Conservation (phyloP, 805 yeast species). For the Monosporozyma aquatica region DNA sequence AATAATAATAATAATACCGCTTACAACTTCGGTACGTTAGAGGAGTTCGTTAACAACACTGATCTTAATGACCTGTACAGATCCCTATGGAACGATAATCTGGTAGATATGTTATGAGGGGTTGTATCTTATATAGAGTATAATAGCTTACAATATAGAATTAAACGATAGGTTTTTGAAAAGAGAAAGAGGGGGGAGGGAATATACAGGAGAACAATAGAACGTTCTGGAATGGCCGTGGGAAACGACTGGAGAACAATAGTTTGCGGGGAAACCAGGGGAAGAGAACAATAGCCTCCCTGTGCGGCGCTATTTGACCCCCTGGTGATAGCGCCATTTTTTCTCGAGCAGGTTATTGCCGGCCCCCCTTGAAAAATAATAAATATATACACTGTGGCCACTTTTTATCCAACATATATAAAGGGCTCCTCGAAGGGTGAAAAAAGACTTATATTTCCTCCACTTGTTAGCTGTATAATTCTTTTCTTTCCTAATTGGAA, state of each 20-base stretch:
- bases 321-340: not conserved
- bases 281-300: not conserved
- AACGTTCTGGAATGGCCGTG: too few species aligned
- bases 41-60: conserved; percentile 23
- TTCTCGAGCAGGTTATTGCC: too few species aligned
- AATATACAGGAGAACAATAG: not conserved
- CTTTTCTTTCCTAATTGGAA: too few species aligned
- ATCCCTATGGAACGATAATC: conserved; percentile 22
- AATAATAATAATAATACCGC: not conserved
- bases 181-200: not conserved
- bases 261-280: too few species aligned
- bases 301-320: not conserved
- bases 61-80: conserved; percentile 22
- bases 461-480: not conserved
- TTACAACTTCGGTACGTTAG: conserved; percentile 22
- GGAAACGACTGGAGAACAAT: too few species aligned
- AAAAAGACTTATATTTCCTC: not conserved
- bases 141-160: not conserved
- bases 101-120: conserved; percentile 1
- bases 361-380: too few species aligned
- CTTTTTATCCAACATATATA: not conserved
- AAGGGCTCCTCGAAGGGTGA: not conserved
- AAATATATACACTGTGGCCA: too few species aligned
- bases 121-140: too few species aligned
- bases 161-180: not conserved